phyloP scores from a whole-genome alignment of 306 rosid genomes.

The Vachellia collinsii region DNA sequence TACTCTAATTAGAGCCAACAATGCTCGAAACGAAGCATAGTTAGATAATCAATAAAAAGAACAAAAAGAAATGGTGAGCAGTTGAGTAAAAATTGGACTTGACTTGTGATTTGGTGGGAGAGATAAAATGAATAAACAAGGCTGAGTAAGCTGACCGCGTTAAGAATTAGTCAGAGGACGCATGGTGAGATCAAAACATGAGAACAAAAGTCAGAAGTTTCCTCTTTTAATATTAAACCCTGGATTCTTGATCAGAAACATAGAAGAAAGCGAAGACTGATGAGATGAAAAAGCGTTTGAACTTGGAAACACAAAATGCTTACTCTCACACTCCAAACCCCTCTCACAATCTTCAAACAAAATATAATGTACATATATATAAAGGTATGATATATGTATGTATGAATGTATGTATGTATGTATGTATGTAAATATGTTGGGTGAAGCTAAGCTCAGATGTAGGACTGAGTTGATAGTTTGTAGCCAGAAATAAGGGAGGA shows the following conservation, averaged over 20 bases:
- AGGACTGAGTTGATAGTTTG: slow-evolving; percentile 61
- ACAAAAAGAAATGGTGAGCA: background rate
- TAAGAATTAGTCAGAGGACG: background rate
- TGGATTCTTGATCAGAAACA: background rate
- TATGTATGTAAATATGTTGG: background rate
- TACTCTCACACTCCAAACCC: background rate
- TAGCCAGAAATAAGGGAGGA: slow-evolving; percentile 71
- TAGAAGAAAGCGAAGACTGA: background rate
- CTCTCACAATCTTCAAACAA: slow-evolving; percentile 21
- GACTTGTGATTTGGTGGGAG: background rate
- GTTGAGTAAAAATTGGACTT: background rate
- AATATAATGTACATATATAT: slow-evolving; percentile 16
- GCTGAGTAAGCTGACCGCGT: background rate
- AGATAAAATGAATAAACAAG: background rate
- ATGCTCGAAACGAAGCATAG: too few species aligned
- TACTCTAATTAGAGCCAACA: too few species aligned
- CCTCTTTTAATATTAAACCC: background rate
- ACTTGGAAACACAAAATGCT: background rate
- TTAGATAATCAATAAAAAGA: too few species aligned
- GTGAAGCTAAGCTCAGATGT: slow-evolving; percentile 42
- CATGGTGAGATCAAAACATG: background rate
- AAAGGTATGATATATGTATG: slow-evolving; percentile 19
- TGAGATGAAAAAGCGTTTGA: background rate
- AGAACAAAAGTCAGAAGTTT: background rate
- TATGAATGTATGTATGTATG: background rate